Evolutionary conservation across 1,284 basidiomycete genomes (phyloP), one percentile per base, ranked within the genome.

Genomic region (Ceratobasidium sp.): DNA sequence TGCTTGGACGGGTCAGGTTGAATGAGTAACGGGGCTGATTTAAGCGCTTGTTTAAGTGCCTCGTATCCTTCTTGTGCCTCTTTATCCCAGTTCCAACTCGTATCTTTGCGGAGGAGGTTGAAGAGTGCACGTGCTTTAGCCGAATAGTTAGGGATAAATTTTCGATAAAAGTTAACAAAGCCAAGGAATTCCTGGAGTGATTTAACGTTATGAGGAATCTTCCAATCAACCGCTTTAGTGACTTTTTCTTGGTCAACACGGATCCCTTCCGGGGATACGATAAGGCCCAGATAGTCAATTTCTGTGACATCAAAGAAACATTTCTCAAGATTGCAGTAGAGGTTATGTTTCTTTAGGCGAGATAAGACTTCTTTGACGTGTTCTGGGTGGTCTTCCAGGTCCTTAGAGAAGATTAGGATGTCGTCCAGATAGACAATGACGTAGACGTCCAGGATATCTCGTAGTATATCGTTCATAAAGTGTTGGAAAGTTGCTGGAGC

Each of bases 81-180:
- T 6, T 68, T 20, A 1, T 44, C 64, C 80, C 82, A 83, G n/a
- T 0, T 33, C 7, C 58, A 78, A 83, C 2, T 72, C 1, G 2
- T 26, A 18, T 79, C 78, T 76, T 81, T 82, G 69, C 79, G 72
- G 1, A 80, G 80, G 0, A 85, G 79, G n/a, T n/a, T n/a, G n/a
- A n/a, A n/a, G n/a, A n/a, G n/a, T n/a, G n/a, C n/a, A n/a, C n/a
- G n/a, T n/a, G n/a, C n/a, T n/a, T n/a, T n/a, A n/a, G n/a, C n/a
- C n/a, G n/a, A n/a, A n/a, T n/a, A n/a, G n/a, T n/a, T n/a, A n/a
- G n/a, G n/a, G n/a, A n/a, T n/a, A n/a, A n/a, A n/a, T n/a, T n/a
- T n/a, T n/a, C n/a, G n/a, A n/a, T n/a, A n/a, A 71, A 83, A 85
- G 78, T 83, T 83, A 0, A 82, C 81, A n/a, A 86, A 81, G 18